Evolutionary conservation across 192 early-diverging fungal genomes (phyloP).

Genomic region (Coemansia javaensis): DNA sequence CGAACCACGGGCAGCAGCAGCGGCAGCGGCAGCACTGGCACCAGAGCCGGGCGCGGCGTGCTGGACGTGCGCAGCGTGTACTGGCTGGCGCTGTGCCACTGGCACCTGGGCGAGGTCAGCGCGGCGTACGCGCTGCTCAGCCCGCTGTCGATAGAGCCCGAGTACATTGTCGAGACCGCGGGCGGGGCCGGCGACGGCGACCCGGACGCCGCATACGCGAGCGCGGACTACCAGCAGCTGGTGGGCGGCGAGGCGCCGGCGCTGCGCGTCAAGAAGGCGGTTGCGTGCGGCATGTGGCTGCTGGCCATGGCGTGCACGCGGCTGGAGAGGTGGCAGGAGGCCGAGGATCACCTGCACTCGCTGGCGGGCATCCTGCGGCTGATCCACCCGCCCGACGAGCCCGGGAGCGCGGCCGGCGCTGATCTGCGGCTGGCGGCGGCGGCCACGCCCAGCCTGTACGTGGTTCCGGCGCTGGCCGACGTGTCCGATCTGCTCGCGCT

Average conservation of each 20-base stretch:
- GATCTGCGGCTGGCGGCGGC: conserved; percentile 9
- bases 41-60: background rate
- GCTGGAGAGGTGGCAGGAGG: conserved; percentile 51
- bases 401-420: conserved; percentile 5
- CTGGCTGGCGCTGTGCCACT: conserved; percentile 48
- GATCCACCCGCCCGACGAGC: conserved; percentile 22
- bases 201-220: too few relatives aligned
- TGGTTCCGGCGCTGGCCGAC: conserved; percentile 25
- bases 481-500: conserved; percentile 37
- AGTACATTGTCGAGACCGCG: conserved; percentile 32
- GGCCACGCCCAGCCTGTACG: conserved; percentile 8
- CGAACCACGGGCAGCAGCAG: conserved; percentile 12
- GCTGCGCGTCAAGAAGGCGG: conserved; percentile 23
- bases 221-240: background rate
- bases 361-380: conserved; percentile 11
- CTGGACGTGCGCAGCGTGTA: conserved; percentile 45
- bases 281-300: conserved; percentile 44
- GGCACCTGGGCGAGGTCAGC: conserved; percentile 44
- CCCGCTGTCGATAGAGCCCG: conserved; percentile 20
- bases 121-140: conserved; percentile 25
- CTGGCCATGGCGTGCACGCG: conserved; percentile 39
- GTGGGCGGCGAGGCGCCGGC: background rate
- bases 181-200: too few relatives aligned
- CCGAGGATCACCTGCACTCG: conserved; percentile 36
- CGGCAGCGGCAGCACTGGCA: background rate